A percentile compares a stretch with the other conserved stretches of the same genome.
These are phyloP conservation scores for Suhomyces vadensis DNA, from an alignment of 805 yeast genomes.

Conservation along the genomic window DNA sequence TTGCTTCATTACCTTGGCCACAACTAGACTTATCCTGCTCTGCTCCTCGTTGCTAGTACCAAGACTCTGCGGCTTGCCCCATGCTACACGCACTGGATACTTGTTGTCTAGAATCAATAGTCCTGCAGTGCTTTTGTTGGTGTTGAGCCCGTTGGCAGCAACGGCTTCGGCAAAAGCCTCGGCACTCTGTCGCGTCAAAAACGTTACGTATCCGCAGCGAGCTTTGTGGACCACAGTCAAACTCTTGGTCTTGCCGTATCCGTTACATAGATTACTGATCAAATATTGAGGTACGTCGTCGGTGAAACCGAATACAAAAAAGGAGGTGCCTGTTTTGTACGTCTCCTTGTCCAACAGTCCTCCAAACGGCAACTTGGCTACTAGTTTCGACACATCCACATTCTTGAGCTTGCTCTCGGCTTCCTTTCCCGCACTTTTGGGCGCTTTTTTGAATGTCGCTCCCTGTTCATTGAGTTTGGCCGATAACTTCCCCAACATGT, in stretches of 20 bases:
- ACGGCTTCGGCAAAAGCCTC: slow-evolving; percentile 38
- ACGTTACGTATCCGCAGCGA: slow-evolving; percentile 64
- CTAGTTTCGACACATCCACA: slow-evolving; percentile 51
- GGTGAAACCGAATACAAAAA: slow-evolving; percentile 76
- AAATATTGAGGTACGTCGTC: slow-evolving; percentile 65
- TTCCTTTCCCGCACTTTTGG: slow-evolving; percentile 5
- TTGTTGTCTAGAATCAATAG: slow-evolving; percentile 30
- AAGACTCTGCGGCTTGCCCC: slow-evolving; percentile 52
- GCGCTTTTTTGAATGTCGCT: slow-evolving; percentile 9
- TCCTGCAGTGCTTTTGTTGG: slow-evolving; percentile 31
- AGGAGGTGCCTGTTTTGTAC: slow-evolving; percentile 47
- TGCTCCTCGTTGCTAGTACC: slow-evolving; percentile 47
- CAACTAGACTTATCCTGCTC: slow-evolving; percentile 50
- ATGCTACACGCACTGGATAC: slow-evolving; percentile 52
- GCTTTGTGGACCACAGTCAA: slow-evolving; percentile 57
- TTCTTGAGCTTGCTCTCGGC: slow-evolving; percentile 21
- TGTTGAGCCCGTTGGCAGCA: slow-evolving; percentile 25
- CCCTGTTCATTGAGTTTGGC: slow-evolving; percentile 22
- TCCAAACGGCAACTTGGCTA: slow-evolving; percentile 66
- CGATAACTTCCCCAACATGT: slow-evolving; percentile 53
- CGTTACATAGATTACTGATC: slow-evolving; percentile 51
- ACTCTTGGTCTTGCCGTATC: slow-evolving; percentile 48
- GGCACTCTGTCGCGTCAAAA: slow-evolving; percentile 50
- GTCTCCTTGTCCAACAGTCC: slow-evolving; percentile 51
- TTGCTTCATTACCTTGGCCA: slow-evolving; percentile 53